Percentiles rank a stretch among this genome's conserved stretches.
Conservation (phyloP, 169 alveolate species). For the Eimeria sp. region DNA sequence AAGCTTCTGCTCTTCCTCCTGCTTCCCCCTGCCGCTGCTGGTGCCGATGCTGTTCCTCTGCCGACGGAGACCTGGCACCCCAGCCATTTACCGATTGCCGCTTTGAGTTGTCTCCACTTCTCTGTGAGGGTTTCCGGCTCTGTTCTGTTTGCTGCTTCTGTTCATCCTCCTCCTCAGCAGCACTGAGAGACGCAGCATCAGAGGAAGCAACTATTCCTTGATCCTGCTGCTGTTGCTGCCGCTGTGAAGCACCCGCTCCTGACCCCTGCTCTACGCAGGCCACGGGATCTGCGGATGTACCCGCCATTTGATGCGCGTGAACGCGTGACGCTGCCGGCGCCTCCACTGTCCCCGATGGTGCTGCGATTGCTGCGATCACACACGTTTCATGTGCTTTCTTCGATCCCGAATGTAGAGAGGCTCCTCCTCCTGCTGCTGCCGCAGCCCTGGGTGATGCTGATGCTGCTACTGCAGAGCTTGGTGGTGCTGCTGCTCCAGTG, state of each 20-base stretch:
- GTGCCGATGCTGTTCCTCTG: conserved; percentile 28
- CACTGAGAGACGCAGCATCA: conserved; percentile 9
- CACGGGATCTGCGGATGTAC: conserved; percentile 39
- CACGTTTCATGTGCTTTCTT: conserved; percentile 11
- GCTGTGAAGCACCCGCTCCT: conserved; percentile 8
- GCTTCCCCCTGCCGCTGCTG: conserved; percentile 12
- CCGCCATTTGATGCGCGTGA: conserved; percentile 39
- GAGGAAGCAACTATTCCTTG: conserved; percentile 12
- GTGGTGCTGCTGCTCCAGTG: conserved; percentile 16
- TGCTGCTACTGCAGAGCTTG: background rate
- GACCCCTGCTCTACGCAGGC: conserved; percentile 41
- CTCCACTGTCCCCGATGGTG: conserved; percentile 23
- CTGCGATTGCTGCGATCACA: conserved; percentile 43
- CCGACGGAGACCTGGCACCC: conserved; percentile 25
- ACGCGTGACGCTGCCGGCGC: conserved; percentile 44
- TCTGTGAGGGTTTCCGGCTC: conserved; percentile 8
- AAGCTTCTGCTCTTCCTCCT: conserved; percentile 1
- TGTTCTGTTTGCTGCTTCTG: conserved; percentile 23
- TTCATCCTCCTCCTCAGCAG: conserved; percentile 55
- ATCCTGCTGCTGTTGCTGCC: conserved; percentile 58
- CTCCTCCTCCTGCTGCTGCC: conserved; percentile 23
- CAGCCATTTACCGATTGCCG: conserved; percentile 35
- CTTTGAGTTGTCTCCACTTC: conserved; percentile 8
- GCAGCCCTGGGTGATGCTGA: background rate
- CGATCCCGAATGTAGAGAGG: too few relatives aligned